Percentiles rank a stretch among this genome's conserved stretches.
phyloP scores from a whole-genome alignment of 2,329 filamentous ascomycete species.

The Diaporthe ilicicola region DNA sequence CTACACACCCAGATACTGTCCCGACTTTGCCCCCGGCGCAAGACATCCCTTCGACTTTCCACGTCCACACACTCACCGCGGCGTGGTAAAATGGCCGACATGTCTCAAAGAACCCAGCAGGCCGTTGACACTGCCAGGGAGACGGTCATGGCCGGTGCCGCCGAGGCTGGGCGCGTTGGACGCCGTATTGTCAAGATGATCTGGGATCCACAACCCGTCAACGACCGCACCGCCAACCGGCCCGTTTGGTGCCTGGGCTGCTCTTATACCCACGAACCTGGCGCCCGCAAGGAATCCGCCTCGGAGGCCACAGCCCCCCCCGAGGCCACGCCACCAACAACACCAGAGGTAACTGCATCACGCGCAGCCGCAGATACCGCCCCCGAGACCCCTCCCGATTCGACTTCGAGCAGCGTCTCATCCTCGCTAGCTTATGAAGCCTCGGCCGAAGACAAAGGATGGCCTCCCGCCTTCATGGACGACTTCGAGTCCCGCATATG shows the following conservation, averaged over 20 bases:
- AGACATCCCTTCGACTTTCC: neutral
- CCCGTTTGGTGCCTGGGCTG: slow-evolving; percentile 85
- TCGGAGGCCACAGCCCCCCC: slow-evolving; percentile 31
- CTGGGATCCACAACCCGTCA: slow-evolving; percentile 89
- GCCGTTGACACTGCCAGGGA: slow-evolving; percentile 43
- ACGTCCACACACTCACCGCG: neutral
- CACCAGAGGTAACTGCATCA: slow-evolving; percentile 23
- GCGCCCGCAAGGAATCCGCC: neutral
- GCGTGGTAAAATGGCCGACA: slow-evolving; percentile 25
- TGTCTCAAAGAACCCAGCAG: slow-evolving; percentile 32
- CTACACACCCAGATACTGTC: neutral
- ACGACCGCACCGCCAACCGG: slow-evolving; percentile 72
- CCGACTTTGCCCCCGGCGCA: too few relatives aligned
- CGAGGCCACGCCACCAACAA: slow-evolving; percentile 33
- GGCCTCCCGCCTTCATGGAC: slow-evolving; percentile 86
- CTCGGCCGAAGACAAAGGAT: slow-evolving; percentile 62
- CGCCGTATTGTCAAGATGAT: slow-evolving; percentile 89
- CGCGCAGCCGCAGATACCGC: slow-evolving; percentile 34
- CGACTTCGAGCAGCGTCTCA: slow-evolving; percentile 59
- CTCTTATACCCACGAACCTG: slow-evolving; percentile 56
- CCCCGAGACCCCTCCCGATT: slow-evolving; percentile 58
- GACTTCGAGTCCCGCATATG: slow-evolving; percentile 94
- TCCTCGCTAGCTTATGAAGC: slow-evolving; percentile 61
- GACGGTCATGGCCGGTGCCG: slow-evolving; percentile 48
- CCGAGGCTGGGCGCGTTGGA: slow-evolving; percentile 71